Conservation (phyloP, 192 early-diverging fungal genomes). For the Gamsiella multidivaricata region DNA sequence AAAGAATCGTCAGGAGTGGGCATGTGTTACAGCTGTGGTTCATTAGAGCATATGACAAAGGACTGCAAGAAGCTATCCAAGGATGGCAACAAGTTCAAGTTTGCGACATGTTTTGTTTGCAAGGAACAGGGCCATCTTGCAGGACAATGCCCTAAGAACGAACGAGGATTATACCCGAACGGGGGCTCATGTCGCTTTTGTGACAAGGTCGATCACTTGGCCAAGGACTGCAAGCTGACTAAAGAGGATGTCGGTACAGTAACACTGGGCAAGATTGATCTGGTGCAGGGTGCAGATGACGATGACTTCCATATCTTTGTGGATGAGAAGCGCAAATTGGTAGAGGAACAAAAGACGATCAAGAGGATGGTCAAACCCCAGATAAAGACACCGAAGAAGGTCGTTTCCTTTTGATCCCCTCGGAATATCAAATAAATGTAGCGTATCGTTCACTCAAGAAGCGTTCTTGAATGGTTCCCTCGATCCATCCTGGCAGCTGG, state of each 20-base stretch:
- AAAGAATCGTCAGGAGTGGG: conserved; percentile 69
- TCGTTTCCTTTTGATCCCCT: conserved; percentile 39
- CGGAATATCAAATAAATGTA: background rate
- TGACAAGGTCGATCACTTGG: conserved; percentile 86
- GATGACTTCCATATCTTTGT: conserved; percentile 89
- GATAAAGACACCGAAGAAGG: conserved; percentile 41
- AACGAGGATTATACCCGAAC: conserved; percentile 88
- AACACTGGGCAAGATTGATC: conserved; percentile 79
- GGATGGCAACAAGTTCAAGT: conserved; percentile 69
- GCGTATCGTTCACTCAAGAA: no score
- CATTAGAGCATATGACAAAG: conserved; percentile 84
- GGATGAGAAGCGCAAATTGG: conserved; percentile 65
- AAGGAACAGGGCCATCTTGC: conserved; percentile 85
- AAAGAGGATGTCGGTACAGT: conserved; percentile 67
- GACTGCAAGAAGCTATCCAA: conserved; percentile 73
- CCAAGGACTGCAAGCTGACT: conserved; percentile 81
- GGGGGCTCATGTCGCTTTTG: conserved; percentile 92
- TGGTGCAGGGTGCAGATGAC: conserved; percentile 92
- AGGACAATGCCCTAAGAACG: conserved; percentile 86
- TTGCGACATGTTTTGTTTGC: conserved; percentile 92
- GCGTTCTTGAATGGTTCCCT: no score
- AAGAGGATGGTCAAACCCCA: conserved; percentile 33
- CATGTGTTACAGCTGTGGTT: conserved; percentile 92
- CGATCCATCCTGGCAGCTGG: no score
- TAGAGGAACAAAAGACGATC: conserved; percentile 55